A percentile compares a stretch with the other conserved stretches of the same genome.
These are phyloP conservation scores for Neolentinus lepideus DNA, from an alignment of 1,284 basidiomycete species.

Conservation along the genomic window DNA sequence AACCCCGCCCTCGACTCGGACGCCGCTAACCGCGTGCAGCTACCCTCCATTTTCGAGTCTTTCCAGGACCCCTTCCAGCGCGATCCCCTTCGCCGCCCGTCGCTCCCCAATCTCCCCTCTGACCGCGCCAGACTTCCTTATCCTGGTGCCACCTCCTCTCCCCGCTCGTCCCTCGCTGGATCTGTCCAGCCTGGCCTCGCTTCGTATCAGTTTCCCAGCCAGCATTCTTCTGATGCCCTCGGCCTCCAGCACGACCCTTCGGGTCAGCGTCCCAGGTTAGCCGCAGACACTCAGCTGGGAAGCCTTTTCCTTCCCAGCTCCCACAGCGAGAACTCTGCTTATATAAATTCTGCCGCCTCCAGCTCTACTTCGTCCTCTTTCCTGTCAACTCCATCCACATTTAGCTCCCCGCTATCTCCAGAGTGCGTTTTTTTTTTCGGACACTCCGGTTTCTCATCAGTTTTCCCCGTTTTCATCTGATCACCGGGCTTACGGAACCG, in stretches of 20 bases:
- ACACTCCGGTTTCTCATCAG: constrained; percentile 14
- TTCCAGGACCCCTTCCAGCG: constrained; percentile 55
- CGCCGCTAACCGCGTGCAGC: constrained; percentile 50
- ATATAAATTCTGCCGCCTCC: constrained; percentile 27
- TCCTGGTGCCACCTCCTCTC: constrained; percentile 38
- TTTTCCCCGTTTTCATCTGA: constrained; percentile 21
- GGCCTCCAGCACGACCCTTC: constrained; percentile 25
- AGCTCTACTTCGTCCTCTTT: constrained; percentile 37
- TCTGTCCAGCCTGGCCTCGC: constrained; percentile 46
- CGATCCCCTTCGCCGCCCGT: constrained; percentile 48
- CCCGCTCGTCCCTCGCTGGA: constrained; percentile 32
- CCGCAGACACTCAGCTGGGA: constrained; percentile 40
- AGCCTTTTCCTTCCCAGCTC: constrained; percentile 25
- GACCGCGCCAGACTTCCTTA: constrained; percentile 31
- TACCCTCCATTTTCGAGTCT: constrained; percentile 64
- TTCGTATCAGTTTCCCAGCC: constrained; percentile 52
- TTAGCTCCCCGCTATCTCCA: constrained; percentile 36
- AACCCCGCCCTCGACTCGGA: constrained; percentile 47
- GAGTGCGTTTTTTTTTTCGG: constrained; percentile 23
- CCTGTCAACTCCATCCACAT: constrained; percentile 23
- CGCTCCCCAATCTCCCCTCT: constrained; percentile 52
- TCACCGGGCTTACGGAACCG: constrained; percentile 25
- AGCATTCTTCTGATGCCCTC: constrained; percentile 23
- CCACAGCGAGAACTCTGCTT: constrained; percentile 34
- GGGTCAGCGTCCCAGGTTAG: constrained; percentile 35